phyloP scores from a whole-genome alignment of 306 rosid genomes.

The Glycine latifolia region DNA sequence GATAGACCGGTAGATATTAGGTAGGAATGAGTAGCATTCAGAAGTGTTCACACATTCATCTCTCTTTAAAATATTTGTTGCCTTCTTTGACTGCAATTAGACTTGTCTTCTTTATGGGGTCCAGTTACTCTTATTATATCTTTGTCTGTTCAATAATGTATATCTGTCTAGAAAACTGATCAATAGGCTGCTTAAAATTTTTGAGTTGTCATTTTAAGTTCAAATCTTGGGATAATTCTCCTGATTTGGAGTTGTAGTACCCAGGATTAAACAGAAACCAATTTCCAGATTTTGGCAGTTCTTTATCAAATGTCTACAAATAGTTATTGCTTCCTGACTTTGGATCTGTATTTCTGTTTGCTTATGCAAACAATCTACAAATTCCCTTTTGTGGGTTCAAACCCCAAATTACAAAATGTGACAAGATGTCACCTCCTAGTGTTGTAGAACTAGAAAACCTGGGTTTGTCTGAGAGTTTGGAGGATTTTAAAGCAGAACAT shows the following conservation, averaged over 20 bases:
- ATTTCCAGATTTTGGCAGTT: neutral
- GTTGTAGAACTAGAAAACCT: too few relatives aligned
- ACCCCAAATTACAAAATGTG: too few relatives aligned
- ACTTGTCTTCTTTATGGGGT: neutral
- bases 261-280: slow-evolving; percentile 12
- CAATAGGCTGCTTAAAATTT: neutral
- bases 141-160: neutral
- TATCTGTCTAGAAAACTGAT: neutral
- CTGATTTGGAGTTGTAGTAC: neutral
- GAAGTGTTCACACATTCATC: neutral
- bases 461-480: too few relatives aligned
- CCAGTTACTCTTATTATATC: neutral
- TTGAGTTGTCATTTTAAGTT: slow-evolving; percentile 5
- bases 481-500: too few relatives aligned
- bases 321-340: neutral
- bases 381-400: too few relatives aligned
- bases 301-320: too few relatives aligned
- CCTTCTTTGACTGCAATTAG: slow-evolving; percentile 42
- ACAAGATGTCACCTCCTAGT: too few relatives aligned
- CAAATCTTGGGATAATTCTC: slow-evolving; percentile 26
- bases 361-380: too few relatives aligned
- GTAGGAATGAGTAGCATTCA: slow-evolving; percentile 23
- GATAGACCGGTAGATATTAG: slow-evolving; percentile 33
- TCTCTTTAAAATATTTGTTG: neutral
- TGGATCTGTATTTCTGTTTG: too few relatives aligned